A percentile compares a stretch with the other conserved stretches of the same genome.
Conservation (phyloP, 2,329 filamentous ascomycete species). For the Ophiostoma ulmi region DNA sequence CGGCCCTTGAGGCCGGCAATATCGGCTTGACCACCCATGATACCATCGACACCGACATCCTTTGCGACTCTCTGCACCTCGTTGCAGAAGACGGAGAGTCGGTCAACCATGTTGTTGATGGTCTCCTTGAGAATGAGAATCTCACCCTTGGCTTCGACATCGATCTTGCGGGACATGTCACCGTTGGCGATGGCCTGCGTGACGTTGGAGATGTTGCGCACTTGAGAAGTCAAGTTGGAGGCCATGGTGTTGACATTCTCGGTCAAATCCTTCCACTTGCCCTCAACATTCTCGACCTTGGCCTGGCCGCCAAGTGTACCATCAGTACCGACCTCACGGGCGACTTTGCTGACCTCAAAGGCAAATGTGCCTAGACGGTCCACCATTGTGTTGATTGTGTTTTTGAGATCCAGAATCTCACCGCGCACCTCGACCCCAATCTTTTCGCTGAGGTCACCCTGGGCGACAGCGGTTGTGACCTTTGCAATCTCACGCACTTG, state of each 20-base stretch:
- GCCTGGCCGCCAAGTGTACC: constrained; percentile 91
- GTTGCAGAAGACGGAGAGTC: constrained; percentile 90
- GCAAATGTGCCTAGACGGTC: constrained; percentile 94
- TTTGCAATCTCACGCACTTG: constrained; percentile 97
- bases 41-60: constrained; percentile 94
- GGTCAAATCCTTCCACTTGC: constrained; percentile 96
- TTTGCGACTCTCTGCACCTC: constrained; percentile 93
- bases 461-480: constrained; percentile 91
- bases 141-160: constrained; percentile 91
- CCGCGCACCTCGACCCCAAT: constrained; percentile 90
- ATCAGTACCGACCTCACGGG: constrained; percentile 92
- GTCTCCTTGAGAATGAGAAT: constrained; percentile 92
- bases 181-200: constrained; percentile 93
- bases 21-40: constrained; percentile 96
- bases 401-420: constrained; percentile 91
- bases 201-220: constrained; percentile 87
- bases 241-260: constrained; percentile 80
- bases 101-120: constrained; percentile 98
- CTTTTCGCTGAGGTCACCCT: constrained; percentile 91
- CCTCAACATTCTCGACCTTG: constrained; percentile 88
- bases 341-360: constrained; percentile 92
- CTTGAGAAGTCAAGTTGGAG: constrained; percentile 64
- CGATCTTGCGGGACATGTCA: constrained; percentile 92
- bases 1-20: constrained; percentile 86
- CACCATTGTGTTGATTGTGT: constrained; percentile 98